A percentile compares a stretch with the other conserved stretches of the same genome.
These are phyloP conservation scores for Metschnikowia corniflorae DNA, from an alignment of 805 yeast species.

Conservation along the genomic window DNA sequence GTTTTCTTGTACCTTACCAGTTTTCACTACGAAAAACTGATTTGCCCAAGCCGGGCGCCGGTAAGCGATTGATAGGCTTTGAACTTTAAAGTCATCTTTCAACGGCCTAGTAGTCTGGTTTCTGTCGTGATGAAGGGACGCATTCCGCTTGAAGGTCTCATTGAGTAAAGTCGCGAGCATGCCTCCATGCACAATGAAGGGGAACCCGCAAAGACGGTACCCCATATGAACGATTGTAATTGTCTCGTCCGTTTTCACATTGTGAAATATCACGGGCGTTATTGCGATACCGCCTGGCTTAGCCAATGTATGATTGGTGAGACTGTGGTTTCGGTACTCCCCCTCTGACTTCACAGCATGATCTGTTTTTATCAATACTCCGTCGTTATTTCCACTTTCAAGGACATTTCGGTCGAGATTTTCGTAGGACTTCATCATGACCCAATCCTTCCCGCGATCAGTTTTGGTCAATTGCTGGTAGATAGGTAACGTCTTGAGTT, in stretches of 20 bases:
- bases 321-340: slow-evolving; percentile 14
- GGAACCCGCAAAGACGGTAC: slow-evolving; percentile 76
- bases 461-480: slow-evolving; percentile 43
- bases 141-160: slow-evolving; percentile 63
- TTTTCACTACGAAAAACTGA: slow-evolving; percentile 66
- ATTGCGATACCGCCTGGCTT: slow-evolving; percentile 79
- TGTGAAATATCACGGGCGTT: slow-evolving; percentile 65
- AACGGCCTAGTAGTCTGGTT: slow-evolving; percentile 25
- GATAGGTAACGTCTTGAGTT: slow-evolving; percentile 48
- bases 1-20: slow-evolving; percentile 29
- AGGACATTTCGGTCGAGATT: slow-evolving; percentile 37
- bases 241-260: slow-evolving; percentile 52
- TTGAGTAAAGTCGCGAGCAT: slow-evolving; percentile 76
- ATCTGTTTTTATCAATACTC: slow-evolving; percentile 1
- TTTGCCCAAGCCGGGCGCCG: slow-evolving; percentile 73
- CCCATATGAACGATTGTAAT: slow-evolving; percentile 75
- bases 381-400: slow-evolving; percentile 14
- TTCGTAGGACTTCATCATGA: slow-evolving; percentile 42
- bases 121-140: slow-evolving; percentile 33
- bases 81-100: slow-evolving; percentile 42
- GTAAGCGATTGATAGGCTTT: slow-evolving; percentile 50
- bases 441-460: slow-evolving; percentile 47
- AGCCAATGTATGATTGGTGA: slow-evolving; percentile 46
- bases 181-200: slow-evolving; percentile 87
- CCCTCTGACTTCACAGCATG: slow-evolving; percentile 8